A percentile compares a stretch with the other conserved stretches of the same genome.
Evolutionary conservation across 148 eudicot genomes (phyloP).

Genomic region (Rhododendron ferrugineum): DNA sequence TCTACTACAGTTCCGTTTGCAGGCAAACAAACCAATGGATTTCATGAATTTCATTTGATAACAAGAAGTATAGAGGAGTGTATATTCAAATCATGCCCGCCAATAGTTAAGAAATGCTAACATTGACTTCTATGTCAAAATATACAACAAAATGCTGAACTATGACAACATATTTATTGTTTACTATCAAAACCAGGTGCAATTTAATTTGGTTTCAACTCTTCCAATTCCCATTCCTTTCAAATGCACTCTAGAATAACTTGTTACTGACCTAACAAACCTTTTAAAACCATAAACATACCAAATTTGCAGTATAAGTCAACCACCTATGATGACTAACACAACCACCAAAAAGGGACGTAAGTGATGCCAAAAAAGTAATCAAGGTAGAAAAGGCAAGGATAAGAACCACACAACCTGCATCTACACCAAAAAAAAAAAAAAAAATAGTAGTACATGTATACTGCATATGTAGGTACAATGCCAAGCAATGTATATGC

Average conservation of each 20-base stretch:
- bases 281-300: background rate
- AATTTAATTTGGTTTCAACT: background rate
- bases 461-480: background rate
- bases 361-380: background rate
- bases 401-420: background rate
- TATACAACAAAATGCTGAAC: background rate
- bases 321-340: background rate
- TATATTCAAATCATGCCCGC: background rate
- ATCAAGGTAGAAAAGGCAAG: background rate
- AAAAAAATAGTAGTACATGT: background rate
- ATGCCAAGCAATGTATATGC: background rate
- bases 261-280: background rate
- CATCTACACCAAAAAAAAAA: background rate
- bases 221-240: background rate
- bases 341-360: background rate
- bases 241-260: background rate
- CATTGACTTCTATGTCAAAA: background rate
- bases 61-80: too few species aligned
- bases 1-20: background rate
- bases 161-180: background rate
- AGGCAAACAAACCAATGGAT: background rate
- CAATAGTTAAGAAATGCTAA: background rate
- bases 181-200: background rate
- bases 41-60: background rate
- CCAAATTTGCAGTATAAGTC: background rate